Conservation (phyloP, 331 rosid genomes). For the Malus hybrid region DNA sequence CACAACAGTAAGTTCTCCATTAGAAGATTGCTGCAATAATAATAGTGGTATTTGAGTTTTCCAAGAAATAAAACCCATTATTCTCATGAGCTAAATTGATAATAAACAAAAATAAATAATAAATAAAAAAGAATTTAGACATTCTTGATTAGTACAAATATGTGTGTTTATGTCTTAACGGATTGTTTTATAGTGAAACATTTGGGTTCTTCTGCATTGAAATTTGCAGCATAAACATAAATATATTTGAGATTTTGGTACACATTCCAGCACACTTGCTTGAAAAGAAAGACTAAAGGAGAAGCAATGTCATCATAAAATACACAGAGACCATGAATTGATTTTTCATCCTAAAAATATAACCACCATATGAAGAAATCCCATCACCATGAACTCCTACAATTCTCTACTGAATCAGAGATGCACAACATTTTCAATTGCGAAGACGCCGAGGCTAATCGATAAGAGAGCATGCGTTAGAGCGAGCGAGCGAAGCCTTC, state of each 20-base stretch:
- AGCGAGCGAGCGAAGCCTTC: not conserved
- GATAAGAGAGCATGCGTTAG: not conserved
- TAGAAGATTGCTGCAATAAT: not conserved
- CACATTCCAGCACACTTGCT: not conserved
- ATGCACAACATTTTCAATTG: not conserved
- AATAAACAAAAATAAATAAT: not conserved
- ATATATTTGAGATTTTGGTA: not conserved
- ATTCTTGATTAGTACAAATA: not conserved
- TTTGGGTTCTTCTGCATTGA: not conserved
- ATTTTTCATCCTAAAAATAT: slow-evolving; percentile 18
- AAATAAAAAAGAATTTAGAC: not conserved
- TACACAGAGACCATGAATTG: not conserved
- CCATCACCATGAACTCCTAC: slow-evolving; percentile 7
- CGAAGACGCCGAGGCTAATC: not conserved
- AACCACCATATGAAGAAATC: slow-evolving; percentile 10
- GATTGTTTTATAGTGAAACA: no score
- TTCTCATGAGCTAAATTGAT: not conserved
- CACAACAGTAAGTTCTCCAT: not conserved
- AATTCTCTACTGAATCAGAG: slow-evolving; percentile 2
- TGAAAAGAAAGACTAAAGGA: not conserved
- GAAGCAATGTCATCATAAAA: not conserved
- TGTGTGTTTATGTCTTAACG: no score
- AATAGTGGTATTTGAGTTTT: not conserved
- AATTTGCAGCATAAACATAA: not conserved
- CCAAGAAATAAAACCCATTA: not conserved